Conservation (phyloP, 306 rosid genomes). For the Inga leiocalycina region DNA sequence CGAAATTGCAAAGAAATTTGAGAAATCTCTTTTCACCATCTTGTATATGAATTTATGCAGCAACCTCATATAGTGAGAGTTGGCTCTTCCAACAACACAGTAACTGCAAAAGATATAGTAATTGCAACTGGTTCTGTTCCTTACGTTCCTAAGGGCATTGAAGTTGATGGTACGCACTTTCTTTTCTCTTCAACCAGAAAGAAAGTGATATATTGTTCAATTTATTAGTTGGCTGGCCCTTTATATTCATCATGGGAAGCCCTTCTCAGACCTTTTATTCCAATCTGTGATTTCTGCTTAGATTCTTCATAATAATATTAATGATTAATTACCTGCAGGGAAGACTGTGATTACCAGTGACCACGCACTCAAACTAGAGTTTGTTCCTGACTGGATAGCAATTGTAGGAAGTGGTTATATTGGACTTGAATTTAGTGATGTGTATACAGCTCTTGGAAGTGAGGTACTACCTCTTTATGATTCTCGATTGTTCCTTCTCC, state of each 20-base stretch:
- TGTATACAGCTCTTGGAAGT: constrained; percentile 97
- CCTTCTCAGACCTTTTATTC: constrained; percentile 10
- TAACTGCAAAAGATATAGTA: constrained; percentile 84
- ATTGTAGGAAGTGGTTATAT: constrained; percentile 98
- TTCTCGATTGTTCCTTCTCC: constrained; percentile 4
- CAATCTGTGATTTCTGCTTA: constrained; percentile 6
- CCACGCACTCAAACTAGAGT: constrained; percentile 93
- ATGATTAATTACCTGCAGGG: constrained; percentile 49
- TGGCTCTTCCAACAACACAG: constrained; percentile 75
- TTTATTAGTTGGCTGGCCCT: constrained; percentile 8
- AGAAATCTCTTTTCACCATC: constrained; percentile 27
- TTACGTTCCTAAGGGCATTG: constrained; percentile 94
- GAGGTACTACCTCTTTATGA: constrained; percentile 61
- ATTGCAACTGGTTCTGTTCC: constrained; percentile 98
- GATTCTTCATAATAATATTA: not conserved
- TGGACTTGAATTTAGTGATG: constrained; percentile 98
- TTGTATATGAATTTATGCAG: constrained; percentile 43
- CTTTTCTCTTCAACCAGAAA: constrained; percentile 25
- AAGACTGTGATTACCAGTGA: constrained; percentile 97
- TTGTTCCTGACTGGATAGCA: constrained; percentile 96
- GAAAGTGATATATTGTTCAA: constrained; percentile 12
- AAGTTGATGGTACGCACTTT: constrained; percentile 75
- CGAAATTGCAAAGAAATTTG: constrained; percentile 21
- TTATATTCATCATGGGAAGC: constrained; percentile 13
- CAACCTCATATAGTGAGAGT: constrained; percentile 86